Base-by-base conservation (phyloP, 768 basidiomycete species). In the Boletus subcaerulescens region DNA sequence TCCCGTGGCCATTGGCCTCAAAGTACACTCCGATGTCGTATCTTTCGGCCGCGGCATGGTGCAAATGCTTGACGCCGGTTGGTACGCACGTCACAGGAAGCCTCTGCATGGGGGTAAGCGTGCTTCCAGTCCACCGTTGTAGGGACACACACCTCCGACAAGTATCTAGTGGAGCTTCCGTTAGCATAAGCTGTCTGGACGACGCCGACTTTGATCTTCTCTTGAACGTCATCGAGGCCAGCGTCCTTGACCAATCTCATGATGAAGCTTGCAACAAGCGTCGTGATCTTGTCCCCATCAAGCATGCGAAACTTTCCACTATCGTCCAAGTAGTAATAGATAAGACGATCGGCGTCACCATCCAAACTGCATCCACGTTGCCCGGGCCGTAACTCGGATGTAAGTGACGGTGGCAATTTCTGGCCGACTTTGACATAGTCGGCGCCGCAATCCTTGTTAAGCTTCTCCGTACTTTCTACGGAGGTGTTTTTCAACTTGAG, bases 101-200 rank as follows among this genome's bases (percentile, higher is more conserved):
- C 48, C 91, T 86, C 93, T 97, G 64, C 35, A 39, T 18, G n/a
- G 35, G 45, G 42, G 14, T 60, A 22, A 61, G 50, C 32, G n/a
- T 53, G 45, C n/a, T 54, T 42, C 48, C 35, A 51, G 48, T 45
- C 20, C 38, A 18, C 40, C 13, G 35, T 5, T 33, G 7, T 24
- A 4, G 26, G 48, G 22, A 50, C 26, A 67, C 83, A 58, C 55
- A 93, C 92, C 71, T 87, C 85, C 15, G 84, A 76, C 42, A 98
- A 78, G 69, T 96, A 98, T 69, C 88, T 91, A 13, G 97, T 99
- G 0, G 96, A 98, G 53, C 85, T 92, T 8, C 97, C 97, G 61
- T 99, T 99, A 32, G 97, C 97, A 70, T 99, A 99, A 4, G 97
- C 97, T 1, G 97, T 99, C 71, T 99, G 97, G 12, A 99, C 94